A percentile compares a stretch with the other conserved stretches of the same genome.
These are phyloP conservation scores for Paradendryphiella salina DNA, from an alignment of 2,329 filamentous ascomycete species.

Conservation along the genomic window DNA sequence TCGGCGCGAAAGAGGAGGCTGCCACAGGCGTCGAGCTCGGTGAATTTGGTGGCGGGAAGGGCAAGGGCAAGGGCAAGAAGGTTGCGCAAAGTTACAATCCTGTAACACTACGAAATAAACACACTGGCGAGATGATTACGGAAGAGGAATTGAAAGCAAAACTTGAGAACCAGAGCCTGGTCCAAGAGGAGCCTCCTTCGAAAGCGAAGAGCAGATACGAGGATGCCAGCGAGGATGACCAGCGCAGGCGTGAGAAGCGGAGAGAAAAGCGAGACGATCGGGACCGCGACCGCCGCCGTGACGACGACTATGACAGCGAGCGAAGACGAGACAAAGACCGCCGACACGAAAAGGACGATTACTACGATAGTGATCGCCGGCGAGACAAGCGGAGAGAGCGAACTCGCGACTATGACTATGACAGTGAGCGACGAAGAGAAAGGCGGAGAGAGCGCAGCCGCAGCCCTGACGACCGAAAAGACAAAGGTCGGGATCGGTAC, in stretches of 20 bases:
- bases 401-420: slow-evolving; percentile 21
- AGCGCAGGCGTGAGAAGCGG: slow-evolving; percentile 25
- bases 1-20: slow-evolving; percentile 80
- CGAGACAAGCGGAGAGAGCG: slow-evolving; percentile 24
- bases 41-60: slow-evolving; percentile 62
- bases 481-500: slow-evolving; percentile 28
- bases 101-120: slow-evolving; percentile 62
- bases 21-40: slow-evolving; percentile 69
- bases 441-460: slow-evolving; percentile 24
- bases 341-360: slow-evolving; percentile 23
- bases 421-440: slow-evolving; percentile 16
- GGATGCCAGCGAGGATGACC: slow-evolving; percentile 22
- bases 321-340: slow-evolving; percentile 22
- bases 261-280: slow-evolving; percentile 18
- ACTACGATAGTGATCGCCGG: slow-evolving; percentile 28
- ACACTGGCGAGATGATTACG: slow-evolving; percentile 64
- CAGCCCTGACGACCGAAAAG: slow-evolving; percentile 35
- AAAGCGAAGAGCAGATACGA: slow-evolving; percentile 18
- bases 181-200: slow-evolving; percentile 45
- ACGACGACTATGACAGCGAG: slow-evolving; percentile 29
- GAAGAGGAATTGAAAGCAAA: slow-evolving; percentile 63
- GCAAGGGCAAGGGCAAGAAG: slow-evolving; percentile 52
- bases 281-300: slow-evolving; percentile 22
- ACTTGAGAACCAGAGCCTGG: slow-evolving; percentile 54
- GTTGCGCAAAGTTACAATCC: slow-evolving; percentile 62